Evolutionary conservation across 164 flowering plant species (phyloP), one percentile per base, ranked within the genome.

Genomic region (Euptelea pleiosperma): DNA sequence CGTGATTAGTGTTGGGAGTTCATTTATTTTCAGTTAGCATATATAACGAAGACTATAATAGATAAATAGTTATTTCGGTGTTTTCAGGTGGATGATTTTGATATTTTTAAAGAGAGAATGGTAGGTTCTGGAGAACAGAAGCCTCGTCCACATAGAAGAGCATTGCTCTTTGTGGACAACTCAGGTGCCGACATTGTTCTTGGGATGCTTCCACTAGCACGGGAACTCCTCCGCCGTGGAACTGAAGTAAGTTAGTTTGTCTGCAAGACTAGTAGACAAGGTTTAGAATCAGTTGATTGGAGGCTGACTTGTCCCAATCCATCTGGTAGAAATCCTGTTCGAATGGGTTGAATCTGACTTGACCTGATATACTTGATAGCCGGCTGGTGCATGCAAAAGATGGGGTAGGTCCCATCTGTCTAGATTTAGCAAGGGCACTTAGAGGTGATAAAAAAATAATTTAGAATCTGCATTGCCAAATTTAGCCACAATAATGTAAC

Each of bases 191-290:
- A 94, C 56, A 49, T 94, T 70, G 81, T 94, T 50, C 72, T 94
- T 16, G 99, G 99, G 60, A 91, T 94, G 99, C 95, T 94, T 69
- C 99, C 99, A 30, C 79, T 94, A 7, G 99, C 99, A 41, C 71
- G 99, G 45, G 99, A 94, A 70, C 89, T 94, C 39, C 90, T 94
- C 14, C 86, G 93, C 21, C 91, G 86, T 70, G 97, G 97, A 69
- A 94, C 99, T 58, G 97, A 91, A 78, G 99, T 89, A 71, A 63
- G 77, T 66, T 52, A 59, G 47, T 40, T 43, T 61, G 39, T 56
- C 18, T 36, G 18, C 31, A 35, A 24, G n/a, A n/a, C n/a, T n/a
- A n/a, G 10, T 26, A 21, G 35, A 28, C 22, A 45, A 52, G 33
- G 21, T 45, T 25, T 34, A 22, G 34, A 53, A 41, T 52, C 48